Evolutionary conservation across 108 stramenopile genomes (phyloP).

Genomic region (Cyclotella kingstonii): DNA sequence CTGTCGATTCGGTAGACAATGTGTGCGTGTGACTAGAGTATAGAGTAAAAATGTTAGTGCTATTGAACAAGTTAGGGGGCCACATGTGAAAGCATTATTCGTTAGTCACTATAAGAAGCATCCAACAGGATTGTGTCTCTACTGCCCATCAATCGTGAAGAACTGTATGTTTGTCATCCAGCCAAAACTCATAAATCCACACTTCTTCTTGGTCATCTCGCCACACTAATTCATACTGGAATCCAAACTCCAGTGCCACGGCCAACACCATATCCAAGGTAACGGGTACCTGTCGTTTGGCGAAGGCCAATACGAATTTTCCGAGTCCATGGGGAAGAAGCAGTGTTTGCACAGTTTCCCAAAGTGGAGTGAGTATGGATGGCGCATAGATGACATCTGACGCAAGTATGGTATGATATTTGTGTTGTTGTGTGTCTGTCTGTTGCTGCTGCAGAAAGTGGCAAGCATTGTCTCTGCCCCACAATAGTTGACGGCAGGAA

Average conservation of each 20-base stretch:
- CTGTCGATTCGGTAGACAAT: no score
- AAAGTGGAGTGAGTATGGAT: constrained; percentile 54
- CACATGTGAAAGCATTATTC: no score
- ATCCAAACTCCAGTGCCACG: constrained; percentile 35
- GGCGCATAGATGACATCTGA: constrained; percentile 65
- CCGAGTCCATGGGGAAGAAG: constrained; percentile 37
- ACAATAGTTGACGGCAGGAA: constrained; percentile 45
- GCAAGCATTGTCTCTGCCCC: constrained; percentile 40
- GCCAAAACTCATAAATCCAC: constrained; percentile 49
- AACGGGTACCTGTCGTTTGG: constrained; percentile 57
- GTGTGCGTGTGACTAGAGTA: no score
- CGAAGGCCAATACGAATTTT: constrained; percentile 69
- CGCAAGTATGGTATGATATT: constrained; percentile 56
- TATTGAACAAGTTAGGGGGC: no score
- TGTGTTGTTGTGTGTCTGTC: constrained; percentile 9
- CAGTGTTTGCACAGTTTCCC: constrained; percentile 54
- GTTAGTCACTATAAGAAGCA: no score
- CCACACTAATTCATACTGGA: constrained; percentile 45
- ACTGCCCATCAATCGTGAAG: no score
- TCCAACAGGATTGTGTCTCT: no score
- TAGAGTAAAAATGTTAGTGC: no score
- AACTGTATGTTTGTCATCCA: neutral
- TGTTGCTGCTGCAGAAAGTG: constrained; percentile 15
- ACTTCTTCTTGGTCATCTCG: constrained; percentile 39
- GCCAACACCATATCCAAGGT: constrained; percentile 51